A percentile compares a stretch with the other conserved stretches of the same genome.
Conservation (phyloP, 306 rosid genomes). For the Begonia peltatifolia region DNA sequence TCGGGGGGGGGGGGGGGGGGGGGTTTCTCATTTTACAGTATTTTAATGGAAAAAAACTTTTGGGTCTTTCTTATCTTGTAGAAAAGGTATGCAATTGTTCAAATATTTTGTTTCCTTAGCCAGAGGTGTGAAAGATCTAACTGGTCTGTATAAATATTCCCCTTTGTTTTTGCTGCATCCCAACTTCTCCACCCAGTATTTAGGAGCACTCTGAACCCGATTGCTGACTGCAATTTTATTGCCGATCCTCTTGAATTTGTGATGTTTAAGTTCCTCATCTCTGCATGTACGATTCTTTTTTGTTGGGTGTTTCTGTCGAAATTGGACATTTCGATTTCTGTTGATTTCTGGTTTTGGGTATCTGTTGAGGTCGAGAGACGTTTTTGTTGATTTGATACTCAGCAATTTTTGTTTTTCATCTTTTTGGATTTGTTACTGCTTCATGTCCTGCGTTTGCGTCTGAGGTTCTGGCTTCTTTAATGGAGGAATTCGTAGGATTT, state of each 20-base stretch:
- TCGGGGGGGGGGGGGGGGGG: constrained; percentile 6
- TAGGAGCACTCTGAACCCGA: constrained; percentile 25
- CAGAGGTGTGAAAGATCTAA: constrained; percentile 39
- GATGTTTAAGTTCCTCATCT: constrained; percentile 37
- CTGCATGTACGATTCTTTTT: neutral
- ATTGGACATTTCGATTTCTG: no score
- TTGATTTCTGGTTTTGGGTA: no score
- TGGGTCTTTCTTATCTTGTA: neutral
- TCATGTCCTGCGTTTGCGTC: constrained; percentile 6
- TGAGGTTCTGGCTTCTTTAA: neutral
- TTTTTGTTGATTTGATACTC: neutral
- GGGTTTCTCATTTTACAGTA: neutral
- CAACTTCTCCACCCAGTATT: neutral
- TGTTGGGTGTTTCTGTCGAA: no score
- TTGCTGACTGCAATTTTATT: constrained; percentile 20
- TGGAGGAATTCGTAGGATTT: neutral
- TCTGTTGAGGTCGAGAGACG: no score
- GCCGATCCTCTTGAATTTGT: constrained; percentile 21
- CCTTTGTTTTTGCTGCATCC: neutral
- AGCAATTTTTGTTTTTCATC: neutral
- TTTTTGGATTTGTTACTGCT: constrained; percentile 21
- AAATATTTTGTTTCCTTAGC: constrained; percentile 23
- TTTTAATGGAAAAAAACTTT: neutral
- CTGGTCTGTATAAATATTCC: neutral
- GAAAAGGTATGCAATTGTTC: neutral